Evolutionary conservation across 1,284 basidiomycete genomes (phyloP).

Genomic region (Microbotryum silenes-acaulis): DNA sequence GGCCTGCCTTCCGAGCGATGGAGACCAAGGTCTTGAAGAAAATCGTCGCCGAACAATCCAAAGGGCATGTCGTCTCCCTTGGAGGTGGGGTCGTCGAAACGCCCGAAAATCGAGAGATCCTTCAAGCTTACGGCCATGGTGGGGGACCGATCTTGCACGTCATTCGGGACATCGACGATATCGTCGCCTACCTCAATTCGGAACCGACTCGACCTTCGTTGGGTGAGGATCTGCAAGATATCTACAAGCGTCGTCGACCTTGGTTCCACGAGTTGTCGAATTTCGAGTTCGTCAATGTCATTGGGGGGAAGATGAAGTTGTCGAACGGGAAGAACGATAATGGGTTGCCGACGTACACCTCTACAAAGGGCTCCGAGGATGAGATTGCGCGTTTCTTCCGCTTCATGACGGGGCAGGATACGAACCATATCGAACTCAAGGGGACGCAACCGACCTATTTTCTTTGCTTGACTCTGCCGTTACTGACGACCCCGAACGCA

Average conservation of each 20-base stretch:
- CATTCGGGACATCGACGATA: slow-evolving; percentile 59
- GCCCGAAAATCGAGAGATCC: slow-evolving; percentile 58
- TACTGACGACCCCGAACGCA: slow-evolving; percentile 62
- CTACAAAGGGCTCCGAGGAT: slow-evolving; percentile 36
- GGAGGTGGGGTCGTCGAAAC: slow-evolving; percentile 94
- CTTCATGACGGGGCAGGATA: slow-evolving; percentile 68
- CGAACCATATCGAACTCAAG: slow-evolving; percentile 48
- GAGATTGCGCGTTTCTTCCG: slow-evolving; percentile 63
- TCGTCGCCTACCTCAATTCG: slow-evolving; percentile 66
- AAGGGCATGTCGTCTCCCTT: slow-evolving; percentile 73
- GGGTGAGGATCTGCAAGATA: slow-evolving; percentile 72
- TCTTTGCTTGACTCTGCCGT: slow-evolving; percentile 84
- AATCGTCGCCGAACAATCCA: slow-evolving; percentile 37
- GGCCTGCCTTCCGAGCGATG: slow-evolving; percentile 61
- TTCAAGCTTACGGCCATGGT: slow-evolving; percentile 59
- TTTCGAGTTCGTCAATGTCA: slow-evolving; percentile 76
- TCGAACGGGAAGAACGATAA: slow-evolving; percentile 24
- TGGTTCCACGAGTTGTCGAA: slow-evolving; percentile 82
- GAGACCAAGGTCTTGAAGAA: slow-evolving; percentile 42
- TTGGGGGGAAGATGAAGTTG: slow-evolving; percentile 40
- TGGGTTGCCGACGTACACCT: slow-evolving; percentile 26
- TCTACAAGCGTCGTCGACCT: slow-evolving; percentile 72
- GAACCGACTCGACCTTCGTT: slow-evolving; percentile 76
- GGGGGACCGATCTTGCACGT: slow-evolving; percentile 63
- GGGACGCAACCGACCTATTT: slow-evolving; percentile 71